phyloP scores from a whole-genome alignment of 352 stramenopile genomes.

The Phytophthora multivora region DNA sequence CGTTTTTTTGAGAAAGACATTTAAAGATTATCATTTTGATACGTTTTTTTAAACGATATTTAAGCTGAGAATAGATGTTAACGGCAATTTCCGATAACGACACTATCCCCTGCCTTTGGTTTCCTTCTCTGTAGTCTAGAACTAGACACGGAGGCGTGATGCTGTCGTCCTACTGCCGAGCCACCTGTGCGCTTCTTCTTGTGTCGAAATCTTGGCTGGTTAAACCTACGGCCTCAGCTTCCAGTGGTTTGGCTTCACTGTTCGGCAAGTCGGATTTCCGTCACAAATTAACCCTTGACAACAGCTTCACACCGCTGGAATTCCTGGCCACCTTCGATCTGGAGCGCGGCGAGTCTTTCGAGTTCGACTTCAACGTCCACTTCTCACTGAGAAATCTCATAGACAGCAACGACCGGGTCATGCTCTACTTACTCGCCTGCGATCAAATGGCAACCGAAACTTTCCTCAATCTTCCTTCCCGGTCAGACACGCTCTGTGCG shows the following conservation, averaged over 20 bases:
- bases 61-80: too few species aligned
- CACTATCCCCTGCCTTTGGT: too few species aligned
- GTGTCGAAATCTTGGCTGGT: too few species aligned
- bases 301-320: constrained; percentile 14
- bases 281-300: constrained; percentile 21
- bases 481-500: constrained; percentile 23
- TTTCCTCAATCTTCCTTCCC: constrained; percentile 22
- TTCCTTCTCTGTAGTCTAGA: too few species aligned
- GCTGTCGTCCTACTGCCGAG: too few species aligned
- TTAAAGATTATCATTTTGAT: too few species aligned
- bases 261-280: constrained; percentile 24
- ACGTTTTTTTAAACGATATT: too few species aligned
- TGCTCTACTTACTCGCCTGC: constrained; percentile 61
- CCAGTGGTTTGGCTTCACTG: constrained; percentile 1
- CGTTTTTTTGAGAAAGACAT: too few species aligned
- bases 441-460: constrained; percentile 22
- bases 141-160: too few species aligned
- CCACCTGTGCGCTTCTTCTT: too few species aligned
- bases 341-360: constrained; percentile 28
- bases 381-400: constrained; percentile 37
- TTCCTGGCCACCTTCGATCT: constrained; percentile 46
- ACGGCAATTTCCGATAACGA: too few species aligned
- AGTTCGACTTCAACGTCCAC: constrained; percentile 33
- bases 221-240: not conserved
- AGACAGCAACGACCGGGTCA: constrained; percentile 36